phyloP scores from a whole-genome alignment of 768 basidiomycete species.

The Naganishia vishniacii region DNA sequence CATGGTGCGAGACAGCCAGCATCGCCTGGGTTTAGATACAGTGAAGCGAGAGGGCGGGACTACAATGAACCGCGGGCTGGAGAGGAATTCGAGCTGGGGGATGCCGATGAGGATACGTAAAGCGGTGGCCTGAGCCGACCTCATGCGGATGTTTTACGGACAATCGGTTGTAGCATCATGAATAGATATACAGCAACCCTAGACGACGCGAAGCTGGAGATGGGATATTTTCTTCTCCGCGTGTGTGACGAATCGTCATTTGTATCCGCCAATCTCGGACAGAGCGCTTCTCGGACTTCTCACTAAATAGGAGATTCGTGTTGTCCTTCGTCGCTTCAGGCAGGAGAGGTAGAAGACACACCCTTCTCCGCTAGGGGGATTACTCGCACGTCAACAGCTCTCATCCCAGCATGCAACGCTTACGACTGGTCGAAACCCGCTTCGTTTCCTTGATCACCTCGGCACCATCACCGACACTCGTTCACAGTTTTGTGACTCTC shows the following conservation, averaged over 20 bases:
- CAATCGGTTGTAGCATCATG: neutral
- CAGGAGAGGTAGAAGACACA: too few species aligned
- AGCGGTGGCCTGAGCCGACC: neutral
- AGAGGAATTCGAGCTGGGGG: slow-evolving; percentile 10
- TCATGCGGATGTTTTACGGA: neutral
- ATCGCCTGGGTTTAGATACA: neutral
- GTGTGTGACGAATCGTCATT: too few species aligned
- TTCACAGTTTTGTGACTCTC: neutral
- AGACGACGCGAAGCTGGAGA: too few species aligned
- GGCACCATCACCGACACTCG: neutral
- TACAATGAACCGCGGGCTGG: slow-evolving; percentile 7
- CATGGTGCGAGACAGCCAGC: neutral
- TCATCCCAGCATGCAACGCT: too few species aligned
- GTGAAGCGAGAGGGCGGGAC: neutral
- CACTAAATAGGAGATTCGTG: too few species aligned
- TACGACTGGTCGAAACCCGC: neutral
- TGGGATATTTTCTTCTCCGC: too few species aligned
- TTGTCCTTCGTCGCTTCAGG: too few species aligned
- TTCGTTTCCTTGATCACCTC: neutral
- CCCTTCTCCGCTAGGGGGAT: too few species aligned
- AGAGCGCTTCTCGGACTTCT: too few species aligned
- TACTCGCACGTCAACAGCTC: too few species aligned
- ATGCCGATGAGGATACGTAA: slow-evolving; percentile 10
- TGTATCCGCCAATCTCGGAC: too few species aligned
- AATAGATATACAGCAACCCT: neutral